These are phyloP conservation scores for Quercus bicolor DNA, from an alignment of 306 rosid genomes.

Conservation along the genomic window DNA sequence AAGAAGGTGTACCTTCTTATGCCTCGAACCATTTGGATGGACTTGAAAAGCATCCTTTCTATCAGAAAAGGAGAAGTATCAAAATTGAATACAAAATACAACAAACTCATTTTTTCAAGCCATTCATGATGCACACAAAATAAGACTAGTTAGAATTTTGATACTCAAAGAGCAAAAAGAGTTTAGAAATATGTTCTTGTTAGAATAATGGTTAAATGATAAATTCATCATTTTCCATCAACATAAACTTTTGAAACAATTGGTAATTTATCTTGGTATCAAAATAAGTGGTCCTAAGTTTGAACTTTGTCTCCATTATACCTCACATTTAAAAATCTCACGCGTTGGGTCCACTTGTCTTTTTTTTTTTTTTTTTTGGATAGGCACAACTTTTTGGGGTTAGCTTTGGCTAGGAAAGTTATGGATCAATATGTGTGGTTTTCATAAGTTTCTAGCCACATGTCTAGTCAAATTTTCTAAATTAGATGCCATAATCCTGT, in stretches of 20 bases:
- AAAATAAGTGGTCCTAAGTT: no score
- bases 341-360: no score
- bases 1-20: conserved; percentile 46
- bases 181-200: not conserved
- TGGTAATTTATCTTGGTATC: no score
- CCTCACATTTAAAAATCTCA: no score
- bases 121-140: conserved; percentile 1
- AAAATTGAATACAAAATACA: conserved; percentile 4
- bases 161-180: not conserved
- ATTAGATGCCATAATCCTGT: not conserved
- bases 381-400: not conserved
- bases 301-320: no score
- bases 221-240: no score
- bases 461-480: not conserved
- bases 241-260: no score
- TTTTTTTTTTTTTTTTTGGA: not conserved
- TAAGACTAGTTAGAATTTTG: not conserved
- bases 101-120: conserved; percentile 20
- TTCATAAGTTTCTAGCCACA: not conserved
- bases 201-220: no score
- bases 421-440: not conserved
- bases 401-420: not conserved
- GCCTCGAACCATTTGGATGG: conserved; percentile 37
- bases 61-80: conserved; percentile 5
- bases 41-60: conserved; percentile 49